Percentiles rank a stretch among this genome's conserved stretches.
phyloP scores from a whole-genome alignment of 2,329 filamentous ascomycete genomes.

The Ophiocordyceps sinensis region DNA sequence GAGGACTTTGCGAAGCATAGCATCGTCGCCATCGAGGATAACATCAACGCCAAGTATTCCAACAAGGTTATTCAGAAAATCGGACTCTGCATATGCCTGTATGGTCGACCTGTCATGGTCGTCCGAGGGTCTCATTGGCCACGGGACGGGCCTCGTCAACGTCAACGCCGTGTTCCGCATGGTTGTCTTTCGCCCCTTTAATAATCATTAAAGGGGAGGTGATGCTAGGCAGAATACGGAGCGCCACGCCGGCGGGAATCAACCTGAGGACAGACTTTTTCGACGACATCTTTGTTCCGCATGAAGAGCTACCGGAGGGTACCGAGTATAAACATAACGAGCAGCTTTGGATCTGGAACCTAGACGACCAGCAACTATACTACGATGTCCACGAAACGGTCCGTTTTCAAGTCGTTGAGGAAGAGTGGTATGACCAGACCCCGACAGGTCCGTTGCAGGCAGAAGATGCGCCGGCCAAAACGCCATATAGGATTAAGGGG shows the following conservation, averaged over 20 bases:
- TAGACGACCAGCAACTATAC: constrained; percentile 60
- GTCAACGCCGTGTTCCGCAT: constrained; percentile 93
- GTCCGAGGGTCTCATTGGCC: constrained; percentile 86
- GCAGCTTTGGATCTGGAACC: constrained; percentile 73
- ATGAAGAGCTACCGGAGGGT: constrained; percentile 58
- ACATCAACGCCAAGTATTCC: constrained; percentile 92
- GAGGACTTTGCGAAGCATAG: constrained; percentile 78
- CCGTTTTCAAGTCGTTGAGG: constrained; percentile 69
- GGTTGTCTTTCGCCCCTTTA: constrained; percentile 87
- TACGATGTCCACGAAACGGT: constrained; percentile 87
- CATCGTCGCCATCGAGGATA: constrained; percentile 78
- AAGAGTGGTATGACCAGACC: constrained; percentile 84
- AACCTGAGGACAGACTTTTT: constrained; percentile 82
- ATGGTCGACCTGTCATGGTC: constrained; percentile 78
- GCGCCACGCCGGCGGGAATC: constrained; percentile 57
- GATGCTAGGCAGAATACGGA: constrained; percentile 69
- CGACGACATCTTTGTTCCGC: constrained; percentile 74
- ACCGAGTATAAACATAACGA: constrained; percentile 62
- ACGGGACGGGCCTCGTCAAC: constrained; percentile 83
- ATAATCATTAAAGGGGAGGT: constrained; percentile 95
- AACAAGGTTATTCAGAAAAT: constrained; percentile 94
- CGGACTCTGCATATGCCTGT: constrained; percentile 84
- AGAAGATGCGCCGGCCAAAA: constrained; percentile 45
- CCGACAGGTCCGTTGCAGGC: constrained; percentile 51
- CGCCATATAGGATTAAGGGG: constrained; percentile 56